These are phyloP conservation scores for Candida neerlandica DNA, from an alignment of 1,139 yeast species.

Conservation along the genomic window DNA sequence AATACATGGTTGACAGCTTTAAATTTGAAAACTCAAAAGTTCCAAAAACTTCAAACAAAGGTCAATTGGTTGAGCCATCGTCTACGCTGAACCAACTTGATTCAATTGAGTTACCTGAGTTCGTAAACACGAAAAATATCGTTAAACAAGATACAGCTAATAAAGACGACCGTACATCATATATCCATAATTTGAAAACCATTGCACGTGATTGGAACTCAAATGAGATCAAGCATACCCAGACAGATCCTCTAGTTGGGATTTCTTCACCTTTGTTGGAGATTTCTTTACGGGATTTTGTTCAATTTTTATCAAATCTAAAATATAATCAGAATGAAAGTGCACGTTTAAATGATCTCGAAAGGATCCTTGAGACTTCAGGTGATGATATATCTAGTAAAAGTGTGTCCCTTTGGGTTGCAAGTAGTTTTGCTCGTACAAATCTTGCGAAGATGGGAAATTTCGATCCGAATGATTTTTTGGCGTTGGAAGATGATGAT, in stretches of 20 bases:
- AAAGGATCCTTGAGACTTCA: constrained; percentile 17
- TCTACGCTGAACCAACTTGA: constrained; percentile 30
- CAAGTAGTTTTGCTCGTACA: constrained; percentile 20
- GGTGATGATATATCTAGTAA: constrained; percentile 12
- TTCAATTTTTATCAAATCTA: constrained; percentile 18
- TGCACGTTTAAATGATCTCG: constrained; percentile 16
- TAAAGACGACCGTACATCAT: background rate
- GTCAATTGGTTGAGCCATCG: background rate
- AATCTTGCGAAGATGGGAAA: constrained; percentile 7
- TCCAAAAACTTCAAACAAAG: background rate
- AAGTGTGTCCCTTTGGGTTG: constrained; percentile 35
- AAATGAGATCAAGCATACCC: background rate
- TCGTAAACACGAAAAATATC: constrained; percentile 37
- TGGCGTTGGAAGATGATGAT: constrained; percentile 23
- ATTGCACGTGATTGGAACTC: constrained; percentile 15
- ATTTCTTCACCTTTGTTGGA: constrained; percentile 20
- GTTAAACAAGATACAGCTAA: constrained; percentile 15
- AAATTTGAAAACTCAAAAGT: constrained; percentile 11
- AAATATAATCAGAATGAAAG: constrained; percentile 1
- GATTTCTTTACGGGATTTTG: constrained; percentile 16
- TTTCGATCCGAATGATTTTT: constrained; percentile 30
- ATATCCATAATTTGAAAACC: constrained; percentile 12
- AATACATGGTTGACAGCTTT: constrained; percentile 21
- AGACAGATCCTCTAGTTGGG: constrained; percentile 6
- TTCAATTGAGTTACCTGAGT: constrained; percentile 41